Base-by-base conservation (phyloP, 345 rosid genomes). In the Aethionema arabicum region DNA sequence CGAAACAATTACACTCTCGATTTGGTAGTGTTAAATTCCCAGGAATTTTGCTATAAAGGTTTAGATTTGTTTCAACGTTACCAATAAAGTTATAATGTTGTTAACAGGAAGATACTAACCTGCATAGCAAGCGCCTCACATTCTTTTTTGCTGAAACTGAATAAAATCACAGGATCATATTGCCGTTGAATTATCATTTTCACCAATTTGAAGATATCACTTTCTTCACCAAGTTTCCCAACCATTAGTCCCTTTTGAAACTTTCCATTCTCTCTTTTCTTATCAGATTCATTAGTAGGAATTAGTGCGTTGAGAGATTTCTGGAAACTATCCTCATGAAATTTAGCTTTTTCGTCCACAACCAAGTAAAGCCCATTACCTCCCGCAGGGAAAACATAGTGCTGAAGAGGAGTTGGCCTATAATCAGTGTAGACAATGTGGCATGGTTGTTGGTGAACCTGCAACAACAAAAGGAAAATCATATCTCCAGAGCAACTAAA, bases 81-180 rank as follows among this genome's bases (percentile, higher is more conserved):
- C 40, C 32, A 15, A 56, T 29, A 27, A 13, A 40, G 0, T 8
- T 8, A 11, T n/a, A n/a, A n/a, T n/a, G n/a, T n/a, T n/a, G n/a
- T n/a, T n/a, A n/a, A 40, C 44, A 63, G 3, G 37, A 52, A 43
- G 40, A 46, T 68, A 67, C 66, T 39, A 66, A 87, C 99, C 96
- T 93, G 99, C 97, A 87, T 90, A 5, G 99, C 99, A 52, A 90
- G 99, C 76, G 89, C 81, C 74, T 90, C 99, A 5, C 97, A 93
- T 63, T 93, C 99, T 74, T 93, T 87, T 79, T 93, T 90, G 84
- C 99, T 93, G 72, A 93, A 93, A 76, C 91, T 85, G 81, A 93
- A 93, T 75, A 88, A 82, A 63, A 93, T 89, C 66, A 93, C 97
- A 14, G 99, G 99, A 63, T 93, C 99, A 63, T 93, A 93, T 44